A percentile compares a stretch with the other conserved stretches of the same genome.
These are phyloP conservation scores for Panicum miliaceum DNA, from an alignment of 176 grass and related monocot genomes.

Conservation along the genomic window DNA sequence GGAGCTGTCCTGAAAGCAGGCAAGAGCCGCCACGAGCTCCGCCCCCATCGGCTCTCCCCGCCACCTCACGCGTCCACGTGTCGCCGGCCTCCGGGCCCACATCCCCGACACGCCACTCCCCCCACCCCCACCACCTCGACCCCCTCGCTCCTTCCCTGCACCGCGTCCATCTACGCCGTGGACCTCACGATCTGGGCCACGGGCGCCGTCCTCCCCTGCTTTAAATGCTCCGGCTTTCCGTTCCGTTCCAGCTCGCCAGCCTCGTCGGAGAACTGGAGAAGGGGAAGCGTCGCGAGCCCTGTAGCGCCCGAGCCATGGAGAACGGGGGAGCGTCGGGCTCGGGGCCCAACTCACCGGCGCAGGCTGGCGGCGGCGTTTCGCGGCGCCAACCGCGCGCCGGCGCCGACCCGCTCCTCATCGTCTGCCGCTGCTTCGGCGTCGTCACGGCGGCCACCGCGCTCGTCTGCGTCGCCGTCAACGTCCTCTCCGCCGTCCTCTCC, in stretches of 20 bases:
- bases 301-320: conserved; percentile 19
- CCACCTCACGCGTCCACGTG: background rate
- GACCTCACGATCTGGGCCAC: background rate
- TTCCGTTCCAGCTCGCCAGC: background rate
- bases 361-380: background rate
- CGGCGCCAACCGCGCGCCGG: conserved; percentile 7
- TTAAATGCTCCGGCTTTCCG: background rate
- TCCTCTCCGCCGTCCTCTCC: conserved; percentile 67
- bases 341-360: background rate
- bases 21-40: background rate
- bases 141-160: background rate
- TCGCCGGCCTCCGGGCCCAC: background rate
- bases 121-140: background rate
- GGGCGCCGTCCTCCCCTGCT: background rate
- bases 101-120: background rate
- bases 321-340: background rate
- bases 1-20: background rate
- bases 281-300: too few relatives aligned
- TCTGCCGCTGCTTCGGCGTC: conserved; percentile 87
- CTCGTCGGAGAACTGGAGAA: too few relatives aligned
- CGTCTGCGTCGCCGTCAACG: conserved; percentile 86
- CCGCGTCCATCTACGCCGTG: background rate
- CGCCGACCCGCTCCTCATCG: conserved; percentile 81
- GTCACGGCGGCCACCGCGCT: conserved; percentile 74
- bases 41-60: background rate